Evolutionary conservation across 495 filamentous ascomycete genomes (phyloP).

Genomic region (Talaromyces nanjingensis): DNA sequence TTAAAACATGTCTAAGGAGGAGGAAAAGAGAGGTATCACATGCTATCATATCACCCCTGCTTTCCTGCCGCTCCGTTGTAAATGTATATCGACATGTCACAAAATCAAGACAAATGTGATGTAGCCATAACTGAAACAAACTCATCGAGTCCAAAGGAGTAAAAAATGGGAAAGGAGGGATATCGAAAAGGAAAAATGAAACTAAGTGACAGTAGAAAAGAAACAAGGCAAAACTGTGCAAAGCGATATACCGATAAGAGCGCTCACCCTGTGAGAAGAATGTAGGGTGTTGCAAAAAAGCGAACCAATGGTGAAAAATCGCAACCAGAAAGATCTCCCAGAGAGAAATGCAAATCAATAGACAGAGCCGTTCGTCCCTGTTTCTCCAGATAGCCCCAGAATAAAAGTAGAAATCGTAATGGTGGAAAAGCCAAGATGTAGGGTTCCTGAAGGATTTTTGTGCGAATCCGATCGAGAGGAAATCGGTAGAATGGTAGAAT

Average conservation of each 20-base stretch:
- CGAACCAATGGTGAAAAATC: neutral
- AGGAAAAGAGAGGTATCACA: neutral
- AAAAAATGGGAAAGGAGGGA: neutral
- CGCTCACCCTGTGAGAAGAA: constrained; percentile 5
- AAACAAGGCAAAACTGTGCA: neutral
- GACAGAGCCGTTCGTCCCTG: neutral
- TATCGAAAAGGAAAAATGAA: neutral
- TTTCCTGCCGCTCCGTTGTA: neutral
- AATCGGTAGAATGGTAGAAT: neutral
- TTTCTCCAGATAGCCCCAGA: neutral
- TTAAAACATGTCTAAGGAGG: neutral
- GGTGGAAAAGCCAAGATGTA: neutral
- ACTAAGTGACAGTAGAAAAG: constrained; percentile 5
- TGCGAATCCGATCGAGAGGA: neutral
- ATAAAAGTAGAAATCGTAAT: neutral
- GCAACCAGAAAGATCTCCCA: neutral
- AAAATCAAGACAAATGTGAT: neutral
- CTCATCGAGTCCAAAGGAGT: neutral
- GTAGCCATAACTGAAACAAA: neutral
- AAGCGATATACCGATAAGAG: constrained; percentile 4
- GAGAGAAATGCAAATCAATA: neutral
- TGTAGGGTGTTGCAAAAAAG: neutral
- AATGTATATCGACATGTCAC: neutral
- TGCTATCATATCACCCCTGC: neutral
- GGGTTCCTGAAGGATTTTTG: neutral